A percentile compares a stretch with the other conserved stretches of the same genome.
Conservation (phyloP, 2,329 filamentous ascomycete species). For the Phoma sp. region DNA sequence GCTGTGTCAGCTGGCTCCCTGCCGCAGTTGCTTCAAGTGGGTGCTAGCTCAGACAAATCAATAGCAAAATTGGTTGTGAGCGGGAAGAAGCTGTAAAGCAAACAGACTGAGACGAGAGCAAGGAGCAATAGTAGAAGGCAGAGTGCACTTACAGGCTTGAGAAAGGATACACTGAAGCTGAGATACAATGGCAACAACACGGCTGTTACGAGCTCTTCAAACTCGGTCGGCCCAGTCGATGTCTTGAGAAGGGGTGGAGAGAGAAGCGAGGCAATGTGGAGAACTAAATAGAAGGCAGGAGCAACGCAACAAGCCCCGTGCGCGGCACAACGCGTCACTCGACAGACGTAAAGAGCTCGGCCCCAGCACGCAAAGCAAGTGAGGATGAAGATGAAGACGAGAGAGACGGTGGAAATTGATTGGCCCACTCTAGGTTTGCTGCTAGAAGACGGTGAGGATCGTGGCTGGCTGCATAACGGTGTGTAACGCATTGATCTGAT, state of each 20-base stretch:
- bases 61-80: not conserved
- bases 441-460: not conserved
- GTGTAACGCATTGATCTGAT: not conserved
- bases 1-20: not conserved
- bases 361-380: not conserved
- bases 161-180: not conserved
- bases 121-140: not conserved
- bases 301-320: constrained; percentile 16
- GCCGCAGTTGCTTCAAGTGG: not conserved
- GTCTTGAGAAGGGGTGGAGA: not conserved
- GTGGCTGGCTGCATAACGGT: constrained; percentile 5
- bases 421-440: not conserved
- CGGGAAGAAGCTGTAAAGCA: not conserved
- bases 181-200: not conserved
- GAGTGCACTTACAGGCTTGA: not conserved
- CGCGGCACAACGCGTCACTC: constrained; percentile 9
- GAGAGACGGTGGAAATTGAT: not conserved
- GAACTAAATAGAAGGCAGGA: constrained; percentile 20
- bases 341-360: not conserved
- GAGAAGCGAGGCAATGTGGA: not conserved
- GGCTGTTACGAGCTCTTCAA: not conserved
- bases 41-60: not conserved
- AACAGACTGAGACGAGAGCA: not conserved
- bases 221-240: not conserved
- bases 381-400: constrained; percentile 15